Evolutionary conservation across 2,329 filamentous ascomycete species (phyloP).

Genomic region (Leptographium lundbergii): DNA sequence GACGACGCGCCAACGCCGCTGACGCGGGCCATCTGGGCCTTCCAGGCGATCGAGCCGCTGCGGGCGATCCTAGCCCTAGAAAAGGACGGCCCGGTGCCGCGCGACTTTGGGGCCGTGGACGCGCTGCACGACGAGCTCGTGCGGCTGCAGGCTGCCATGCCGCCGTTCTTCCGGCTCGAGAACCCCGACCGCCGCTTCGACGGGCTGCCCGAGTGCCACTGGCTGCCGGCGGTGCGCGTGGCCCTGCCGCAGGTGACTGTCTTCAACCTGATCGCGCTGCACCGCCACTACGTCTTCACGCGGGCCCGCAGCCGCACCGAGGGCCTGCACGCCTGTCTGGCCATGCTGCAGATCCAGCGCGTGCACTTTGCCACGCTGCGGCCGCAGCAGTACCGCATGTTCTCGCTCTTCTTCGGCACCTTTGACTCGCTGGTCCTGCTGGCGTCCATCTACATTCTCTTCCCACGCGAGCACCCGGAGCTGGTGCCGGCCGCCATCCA

Average conservation of each 20-base stretch:
- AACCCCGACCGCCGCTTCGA: constrained; percentile 48
- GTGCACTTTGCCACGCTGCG: constrained; percentile 34
- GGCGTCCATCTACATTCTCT: constrained; percentile 47
- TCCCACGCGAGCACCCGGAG: constrained; percentile 41
- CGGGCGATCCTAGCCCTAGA: constrained; percentile 43
- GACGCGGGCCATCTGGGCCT: constrained; percentile 39
- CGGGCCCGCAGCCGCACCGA: constrained; percentile 38
- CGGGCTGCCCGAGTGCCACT: constrained; percentile 34
- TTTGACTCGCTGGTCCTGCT: constrained; percentile 52
- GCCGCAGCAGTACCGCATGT: constrained; percentile 39
- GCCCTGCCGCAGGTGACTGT: constrained; percentile 34
- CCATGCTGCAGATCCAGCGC: constrained; percentile 42
- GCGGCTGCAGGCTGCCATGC: constrained; percentile 33
- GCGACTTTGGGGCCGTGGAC: constrained; percentile 41
- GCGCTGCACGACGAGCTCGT: constrained; percentile 37
- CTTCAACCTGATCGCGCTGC: constrained; percentile 46
- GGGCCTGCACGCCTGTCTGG: constrained; percentile 41
- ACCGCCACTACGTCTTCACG: constrained; percentile 50
- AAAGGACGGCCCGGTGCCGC: constrained; percentile 40
- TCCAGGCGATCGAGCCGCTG: constrained; percentile 33
- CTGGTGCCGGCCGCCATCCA: constrained; percentile 33
- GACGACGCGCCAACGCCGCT: constrained; percentile 44
- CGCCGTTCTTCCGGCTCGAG: constrained; percentile 38
- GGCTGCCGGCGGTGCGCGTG: constrained; percentile 35
- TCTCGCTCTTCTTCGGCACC: constrained; percentile 47